phyloP scores from a whole-genome alignment of 352 stramenopile species.

The Pythium rishiriense region DNA sequence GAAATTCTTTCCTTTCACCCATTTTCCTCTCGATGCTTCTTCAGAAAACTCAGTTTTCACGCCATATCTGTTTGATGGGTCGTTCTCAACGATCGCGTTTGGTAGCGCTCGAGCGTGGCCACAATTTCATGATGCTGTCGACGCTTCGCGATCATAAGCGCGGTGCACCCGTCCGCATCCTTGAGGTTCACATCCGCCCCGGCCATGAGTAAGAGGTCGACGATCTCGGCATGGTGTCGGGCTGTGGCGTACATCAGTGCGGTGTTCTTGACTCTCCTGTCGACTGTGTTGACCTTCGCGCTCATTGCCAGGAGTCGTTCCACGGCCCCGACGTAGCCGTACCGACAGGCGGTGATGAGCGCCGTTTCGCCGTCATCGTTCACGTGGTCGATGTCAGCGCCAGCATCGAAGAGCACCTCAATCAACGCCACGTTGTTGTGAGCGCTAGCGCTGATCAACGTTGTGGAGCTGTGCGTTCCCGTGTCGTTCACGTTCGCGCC shows the following conservation, averaged over 20 bases:
- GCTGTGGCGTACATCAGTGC: neutral
- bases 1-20: too few species aligned
- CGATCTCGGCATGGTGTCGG: neutral
- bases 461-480: neutral
- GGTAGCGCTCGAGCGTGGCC: neutral
- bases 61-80: too few species aligned
- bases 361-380: neutral
- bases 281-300: neutral
- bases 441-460: neutral
- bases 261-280: neutral
- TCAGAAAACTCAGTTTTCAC: too few species aligned
- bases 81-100: neutral
- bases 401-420: neutral
- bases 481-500: neutral
- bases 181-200: neutral
- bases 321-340: neutral
- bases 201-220: neutral
- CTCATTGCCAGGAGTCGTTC: neutral
- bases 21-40: too few species aligned
- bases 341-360: neutral
- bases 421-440: neutral
- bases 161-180: neutral
- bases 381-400: constrained; percentile 3
- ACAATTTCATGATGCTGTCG: neutral
- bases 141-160: neutral